Evolutionary conservation across 345 rosid genomes (phyloP).

Genomic region (Tarenaya hassleriana): DNA sequence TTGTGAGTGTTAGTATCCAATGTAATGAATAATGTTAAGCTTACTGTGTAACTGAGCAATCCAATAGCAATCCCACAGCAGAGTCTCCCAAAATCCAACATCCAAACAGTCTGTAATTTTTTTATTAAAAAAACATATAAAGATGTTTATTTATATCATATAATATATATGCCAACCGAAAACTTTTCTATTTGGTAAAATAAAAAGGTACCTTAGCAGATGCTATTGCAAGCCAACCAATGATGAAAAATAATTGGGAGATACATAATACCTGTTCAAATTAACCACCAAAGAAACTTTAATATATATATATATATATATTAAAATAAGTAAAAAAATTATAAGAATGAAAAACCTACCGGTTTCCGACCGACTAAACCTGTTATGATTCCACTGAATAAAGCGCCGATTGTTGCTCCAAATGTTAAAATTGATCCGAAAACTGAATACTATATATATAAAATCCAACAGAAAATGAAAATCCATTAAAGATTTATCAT

Average conservation of each 20-base stretch:
- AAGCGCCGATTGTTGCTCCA: constrained; percentile 28
- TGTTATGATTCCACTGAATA: constrained; percentile 12
- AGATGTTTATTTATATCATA: too few species aligned
- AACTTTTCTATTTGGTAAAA: background rate
- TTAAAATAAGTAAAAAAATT: background rate
- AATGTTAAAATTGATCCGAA: constrained; percentile 30
- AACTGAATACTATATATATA: constrained; percentile 30
- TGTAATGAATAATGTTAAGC: background rate
- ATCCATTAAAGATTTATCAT: too few species aligned
- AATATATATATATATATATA: background rate
- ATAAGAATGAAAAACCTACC: constrained; percentile 3
- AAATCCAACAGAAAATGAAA: too few species aligned
- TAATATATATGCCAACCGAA: too few species aligned
- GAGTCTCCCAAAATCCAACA: constrained; percentile 23
- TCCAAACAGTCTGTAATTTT: constrained; percentile 25
- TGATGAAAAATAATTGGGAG: constrained; percentile 9
- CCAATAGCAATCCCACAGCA: constrained; percentile 24
- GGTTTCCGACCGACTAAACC: constrained; percentile 13
- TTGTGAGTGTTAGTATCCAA: too few species aligned
- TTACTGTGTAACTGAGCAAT: constrained; percentile 28
- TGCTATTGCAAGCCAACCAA: constrained; percentile 24
- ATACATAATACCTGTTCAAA: constrained; percentile 19
- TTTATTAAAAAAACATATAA: too few species aligned
- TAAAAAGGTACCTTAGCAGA: background rate
- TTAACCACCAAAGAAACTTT: background rate